Conservation (phyloP, 179 eudicot genomes). For the Silene coronaria region DNA sequence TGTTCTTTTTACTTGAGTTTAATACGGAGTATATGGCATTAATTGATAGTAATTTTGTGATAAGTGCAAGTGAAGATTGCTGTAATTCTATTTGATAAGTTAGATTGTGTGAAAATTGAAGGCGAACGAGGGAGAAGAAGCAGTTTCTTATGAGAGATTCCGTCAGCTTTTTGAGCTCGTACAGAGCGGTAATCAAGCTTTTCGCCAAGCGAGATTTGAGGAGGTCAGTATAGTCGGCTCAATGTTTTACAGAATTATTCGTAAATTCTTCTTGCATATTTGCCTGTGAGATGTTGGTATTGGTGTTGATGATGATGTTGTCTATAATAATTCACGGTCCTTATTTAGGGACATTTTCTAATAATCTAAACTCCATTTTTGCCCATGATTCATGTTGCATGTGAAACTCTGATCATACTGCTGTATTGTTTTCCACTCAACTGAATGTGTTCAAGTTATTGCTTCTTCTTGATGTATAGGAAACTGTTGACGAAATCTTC, state of each 20-base stretch:
- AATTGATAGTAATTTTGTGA: background rate
- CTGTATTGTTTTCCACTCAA: background rate
- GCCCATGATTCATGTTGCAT: background rate
- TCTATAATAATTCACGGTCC: background rate
- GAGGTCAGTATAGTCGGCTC: conserved; percentile 39
- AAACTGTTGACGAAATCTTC: background rate
- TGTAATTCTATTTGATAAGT: background rate
- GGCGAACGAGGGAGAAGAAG: conserved; percentile 46
- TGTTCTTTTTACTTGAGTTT: too few species aligned
- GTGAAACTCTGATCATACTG: background rate
- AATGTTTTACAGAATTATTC: background rate
- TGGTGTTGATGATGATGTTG: background rate
- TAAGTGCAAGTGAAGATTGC: background rate
- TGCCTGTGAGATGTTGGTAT: background rate
- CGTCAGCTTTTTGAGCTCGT: conserved; percentile 57
- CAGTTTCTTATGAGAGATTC: conserved; percentile 54
- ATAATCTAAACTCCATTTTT: background rate
- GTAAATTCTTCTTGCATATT: background rate
- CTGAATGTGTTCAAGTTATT: background rate
- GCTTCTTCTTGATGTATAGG: background rate
- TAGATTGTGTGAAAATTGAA: conserved; percentile 28
- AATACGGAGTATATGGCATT: background rate
- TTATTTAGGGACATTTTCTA: background rate
- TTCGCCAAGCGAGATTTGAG: conserved; percentile 51
- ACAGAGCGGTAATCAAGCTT: conserved; percentile 69